Percentiles rank a stretch among this genome's conserved stretches.
Conservation (phyloP, 1,139 yeast species). For the Suhomyces yuchorum region DNA sequence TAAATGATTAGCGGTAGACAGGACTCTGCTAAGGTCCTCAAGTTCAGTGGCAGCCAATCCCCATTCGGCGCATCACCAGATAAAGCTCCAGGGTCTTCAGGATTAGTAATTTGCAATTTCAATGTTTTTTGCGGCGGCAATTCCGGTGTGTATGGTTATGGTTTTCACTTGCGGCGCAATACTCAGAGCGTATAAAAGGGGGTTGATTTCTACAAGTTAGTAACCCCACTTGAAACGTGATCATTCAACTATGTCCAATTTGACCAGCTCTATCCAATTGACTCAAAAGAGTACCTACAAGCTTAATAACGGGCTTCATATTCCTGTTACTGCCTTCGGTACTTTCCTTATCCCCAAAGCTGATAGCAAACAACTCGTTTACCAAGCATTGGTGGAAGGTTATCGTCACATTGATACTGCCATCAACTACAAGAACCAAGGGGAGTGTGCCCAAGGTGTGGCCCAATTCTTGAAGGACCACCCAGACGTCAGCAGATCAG, state of each 20-base stretch:
- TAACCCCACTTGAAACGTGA: background rate
- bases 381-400: conserved; percentile 55
- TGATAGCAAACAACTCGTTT: conserved; percentile 32
- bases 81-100: background rate
- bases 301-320: conserved; percentile 40
- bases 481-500: conserved; percentile 34
- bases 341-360: conserved; percentile 30
- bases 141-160: conserved; percentile 2
- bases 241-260: conserved; percentile 22
- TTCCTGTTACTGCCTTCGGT: conserved; percentile 48
- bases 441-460: conserved; percentile 32
- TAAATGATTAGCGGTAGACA: too few relatives aligned
- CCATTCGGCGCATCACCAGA: background rate
- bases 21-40: background rate
- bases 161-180: conserved; percentile 2
- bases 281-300: conserved; percentile 31
- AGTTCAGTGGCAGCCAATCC: too few relatives aligned
- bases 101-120: background rate
- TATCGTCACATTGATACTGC: conserved; percentile 75
- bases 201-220: background rate
- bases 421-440: conserved; percentile 24
- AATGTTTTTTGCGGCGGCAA: background rate
- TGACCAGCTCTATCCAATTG: conserved; percentile 33
- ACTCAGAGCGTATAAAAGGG: conserved; percentile 1
- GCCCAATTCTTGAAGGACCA: conserved; percentile 46